Evolutionary conservation across 2,329 filamentous ascomycete species (phyloP).

Genomic region (Didymella keratinophila): DNA sequence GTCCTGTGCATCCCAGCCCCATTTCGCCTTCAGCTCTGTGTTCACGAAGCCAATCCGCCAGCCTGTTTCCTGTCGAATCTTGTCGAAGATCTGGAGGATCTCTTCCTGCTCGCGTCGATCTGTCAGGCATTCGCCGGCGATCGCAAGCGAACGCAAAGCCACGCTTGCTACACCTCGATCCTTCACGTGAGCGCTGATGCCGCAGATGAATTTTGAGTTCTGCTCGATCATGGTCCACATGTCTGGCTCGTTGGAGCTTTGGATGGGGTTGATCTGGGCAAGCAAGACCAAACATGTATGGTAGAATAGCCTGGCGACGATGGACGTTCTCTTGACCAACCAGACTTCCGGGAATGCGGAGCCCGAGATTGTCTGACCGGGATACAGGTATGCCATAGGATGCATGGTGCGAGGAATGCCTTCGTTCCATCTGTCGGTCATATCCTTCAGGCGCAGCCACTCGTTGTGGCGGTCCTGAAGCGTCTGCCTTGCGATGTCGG

Average conservation of each 20-base stretch:
- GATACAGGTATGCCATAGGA: conserved; percentile 78
- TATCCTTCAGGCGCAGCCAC: conserved; percentile 80
- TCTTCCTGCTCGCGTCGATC: conserved; percentile 79
- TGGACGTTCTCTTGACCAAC: conserved; percentile 82
- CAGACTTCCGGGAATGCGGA: conserved; percentile 88
- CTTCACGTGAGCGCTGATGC: conserved; percentile 85
- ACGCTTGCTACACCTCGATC: conserved; percentile 81
- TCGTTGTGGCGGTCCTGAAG: conserved; percentile 72
- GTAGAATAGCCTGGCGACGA: conserved; percentile 85
- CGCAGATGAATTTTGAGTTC: conserved; percentile 86
- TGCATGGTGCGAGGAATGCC: conserved; percentile 85
- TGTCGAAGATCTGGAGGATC: conserved; percentile 77
- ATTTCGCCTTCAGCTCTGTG: conserved; percentile 74
- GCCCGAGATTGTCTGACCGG: conserved; percentile 70
- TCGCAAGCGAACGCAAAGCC: conserved; percentile 78
- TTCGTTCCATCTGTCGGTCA: conserved; percentile 84
- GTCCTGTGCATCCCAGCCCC: conserved; percentile 71
- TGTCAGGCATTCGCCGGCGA: conserved; percentile 77
- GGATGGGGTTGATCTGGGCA: conserved; percentile 77
- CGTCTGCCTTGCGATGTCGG: conserved; percentile 66
- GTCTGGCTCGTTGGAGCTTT: conserved; percentile 67
- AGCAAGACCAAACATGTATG: conserved; percentile 86
- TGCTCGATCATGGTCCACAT: conserved; percentile 74
- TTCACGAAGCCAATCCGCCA: conserved; percentile 80
- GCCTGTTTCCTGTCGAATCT: conserved; percentile 77